Evolutionary conservation across 495 filamentous ascomycete species (phyloP), one percentile per base, ranked within the genome.

Genomic region (Pyrenula aspistea): DNA sequence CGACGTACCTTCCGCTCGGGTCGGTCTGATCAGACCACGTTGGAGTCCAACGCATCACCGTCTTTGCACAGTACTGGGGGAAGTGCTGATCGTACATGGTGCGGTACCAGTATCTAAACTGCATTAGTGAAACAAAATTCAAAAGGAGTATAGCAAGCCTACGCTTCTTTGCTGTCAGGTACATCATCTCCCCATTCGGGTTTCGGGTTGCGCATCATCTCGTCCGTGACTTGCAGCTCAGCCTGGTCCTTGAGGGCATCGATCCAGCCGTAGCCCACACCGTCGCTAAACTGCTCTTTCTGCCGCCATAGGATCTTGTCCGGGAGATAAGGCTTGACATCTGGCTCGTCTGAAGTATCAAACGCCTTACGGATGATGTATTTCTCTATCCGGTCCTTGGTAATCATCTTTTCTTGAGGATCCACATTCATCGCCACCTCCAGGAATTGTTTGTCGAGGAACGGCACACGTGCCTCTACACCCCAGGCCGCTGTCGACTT

Each of bases 401-500:
- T 90, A 75, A 96, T 96, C 83, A 96, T 84, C 82, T 98, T 98
- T 58, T 96, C 91, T 59, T 77, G 62, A 10, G 93, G 93, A 68
- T 98, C 94, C 61, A 96, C 84, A 75, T 84, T 86, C 90, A 98
- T 95, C 55, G 84, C 71, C 57, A 81, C 78, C 68, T 96, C 89
- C 55, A 98, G 81, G 80, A 98, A 98, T 77, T 92, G 63, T 52
- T 97, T 96, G 73, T 98, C 93, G 49, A 98, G 77, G 82, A 98
- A 98, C 3, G 93, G 93, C 57, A 98, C 93, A 67, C 93, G 91
- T 53, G 93, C 93, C 77, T 98, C 93, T 48, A 98, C 83, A 66
- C 93, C 93, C 93, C 93, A 98, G 24, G 94, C 93, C n/a, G 88
- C 86, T 25, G 93, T 98, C 21, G 92, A 96, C 78, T 98, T 98